A percentile compares a stretch with the other conserved stretches of the same genome.
Evolutionary conservation across 495 filamentous ascomycete genomes (phyloP).

Genomic region (Halenospora varia): DNA sequence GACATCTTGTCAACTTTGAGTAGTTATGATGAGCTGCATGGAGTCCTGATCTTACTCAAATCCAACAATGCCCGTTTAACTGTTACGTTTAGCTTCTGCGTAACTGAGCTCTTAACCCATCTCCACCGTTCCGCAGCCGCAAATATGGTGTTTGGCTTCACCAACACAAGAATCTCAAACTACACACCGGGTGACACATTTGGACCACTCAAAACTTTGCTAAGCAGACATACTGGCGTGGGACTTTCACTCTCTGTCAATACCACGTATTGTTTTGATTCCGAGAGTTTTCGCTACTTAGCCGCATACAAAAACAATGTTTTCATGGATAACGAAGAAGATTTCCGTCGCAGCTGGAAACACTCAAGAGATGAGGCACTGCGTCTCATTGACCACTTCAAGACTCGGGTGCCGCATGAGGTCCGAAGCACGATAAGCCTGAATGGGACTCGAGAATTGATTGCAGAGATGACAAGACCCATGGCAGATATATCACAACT

Average conservation of each 20-base stretch:
- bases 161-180: conserved; percentile 38
- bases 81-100: conserved; percentile 25
- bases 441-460: conserved; percentile 33
- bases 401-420: conserved; percentile 24
- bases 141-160: conserved; percentile 35
- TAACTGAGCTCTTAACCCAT: neutral
- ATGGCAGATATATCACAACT: conserved; percentile 33
- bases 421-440: conserved; percentile 36
- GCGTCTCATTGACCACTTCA: conserved; percentile 30
- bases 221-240: conserved; percentile 26
- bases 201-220: conserved; percentile 27
- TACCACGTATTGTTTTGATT: conserved; percentile 42
- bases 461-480: conserved; percentile 32
- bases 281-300: conserved; percentile 41
- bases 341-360: conserved; percentile 34
- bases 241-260: conserved; percentile 18
- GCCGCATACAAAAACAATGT: conserved; percentile 34
- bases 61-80: conserved; percentile 35
- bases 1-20: conserved; percentile 32
- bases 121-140: neutral
- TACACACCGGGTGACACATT: conserved; percentile 40
- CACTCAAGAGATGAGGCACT: conserved; percentile 29
- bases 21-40: conserved; percentile 35
- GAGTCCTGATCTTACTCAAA: conserved; percentile 46
- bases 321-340: conserved; percentile 27